Evolutionary conservation across 805 yeast genomes (phyloP).

Genomic region (Isabelozyma rhagii): DNA sequence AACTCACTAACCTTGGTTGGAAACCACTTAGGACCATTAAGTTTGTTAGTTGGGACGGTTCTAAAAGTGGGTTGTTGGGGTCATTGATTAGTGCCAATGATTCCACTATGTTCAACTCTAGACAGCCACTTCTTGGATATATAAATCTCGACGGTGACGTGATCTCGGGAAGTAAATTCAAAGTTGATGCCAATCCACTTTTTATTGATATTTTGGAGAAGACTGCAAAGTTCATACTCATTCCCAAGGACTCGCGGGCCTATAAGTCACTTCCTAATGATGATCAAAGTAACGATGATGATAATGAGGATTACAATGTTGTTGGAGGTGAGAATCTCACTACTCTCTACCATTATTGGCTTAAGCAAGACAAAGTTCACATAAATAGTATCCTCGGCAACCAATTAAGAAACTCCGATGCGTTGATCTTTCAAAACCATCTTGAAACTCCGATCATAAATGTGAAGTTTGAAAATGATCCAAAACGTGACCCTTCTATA

Average conservation of each 20-base stretch:
- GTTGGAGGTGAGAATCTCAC: slow-evolving; percentile 12
- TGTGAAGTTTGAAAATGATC: slow-evolving; percentile 29
- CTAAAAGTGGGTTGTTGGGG: slow-evolving; percentile 32
- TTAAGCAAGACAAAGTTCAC: slow-evolving; percentile 24
- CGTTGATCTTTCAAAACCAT: slow-evolving; percentile 29
- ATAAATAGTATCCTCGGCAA: slow-evolving; percentile 32
- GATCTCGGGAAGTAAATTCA: slow-evolving; percentile 33
- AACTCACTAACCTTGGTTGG: slow-evolving; percentile 36
- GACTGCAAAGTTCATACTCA: slow-evolving; percentile 28
- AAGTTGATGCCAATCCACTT: slow-evolving; percentile 33
- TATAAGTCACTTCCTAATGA: slow-evolving; percentile 13
- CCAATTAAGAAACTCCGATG: slow-evolving; percentile 18
- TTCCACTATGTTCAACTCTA: slow-evolving; percentile 12
- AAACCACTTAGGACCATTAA: slow-evolving; percentile 37
- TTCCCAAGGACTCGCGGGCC: slow-evolving; percentile 22
- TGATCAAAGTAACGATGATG: slow-evolving; percentile 9
- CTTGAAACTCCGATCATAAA: slow-evolving; percentile 29
- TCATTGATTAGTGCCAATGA: slow-evolving; percentile 21
- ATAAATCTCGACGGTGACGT: slow-evolving; percentile 39
- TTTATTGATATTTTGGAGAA: slow-evolving; percentile 27
- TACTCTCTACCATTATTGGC: slow-evolving; percentile 35
- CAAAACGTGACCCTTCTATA: slow-evolving; percentile 21
- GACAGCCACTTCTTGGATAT: slow-evolving; percentile 28
- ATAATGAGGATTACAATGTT: slow-evolving; percentile 7
- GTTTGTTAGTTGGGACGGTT: slow-evolving; percentile 42